Percentiles rank a stretch among this genome's conserved stretches.
phyloP scores from a whole-genome alignment of 2,329 filamentous ascomycete genomes.

The Penicillium thymicola region DNA sequence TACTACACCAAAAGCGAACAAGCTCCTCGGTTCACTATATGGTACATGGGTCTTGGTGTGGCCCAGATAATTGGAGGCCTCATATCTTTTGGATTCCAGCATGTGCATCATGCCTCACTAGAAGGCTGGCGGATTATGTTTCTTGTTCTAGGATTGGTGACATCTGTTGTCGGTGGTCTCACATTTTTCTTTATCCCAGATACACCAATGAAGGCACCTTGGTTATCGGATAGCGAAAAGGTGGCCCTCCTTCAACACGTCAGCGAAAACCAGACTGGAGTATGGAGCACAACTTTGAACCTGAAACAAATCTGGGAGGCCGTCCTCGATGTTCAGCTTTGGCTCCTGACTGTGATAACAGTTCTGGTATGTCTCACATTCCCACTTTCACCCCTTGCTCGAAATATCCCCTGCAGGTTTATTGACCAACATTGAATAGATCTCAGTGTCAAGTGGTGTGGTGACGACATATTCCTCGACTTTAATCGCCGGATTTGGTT shows the following conservation, averaged over 20 bases:
- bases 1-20: conserved; percentile 59
- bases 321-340: conserved; percentile 46
- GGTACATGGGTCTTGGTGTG: conserved; percentile 59
- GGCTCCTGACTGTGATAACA: conserved; percentile 38
- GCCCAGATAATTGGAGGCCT: conserved; percentile 46
- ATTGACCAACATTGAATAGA: conserved; percentile 27
- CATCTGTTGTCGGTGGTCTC: conserved; percentile 42
- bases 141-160: conserved; percentile 48
- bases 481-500: conserved; percentile 43
- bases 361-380: conserved; percentile 12
- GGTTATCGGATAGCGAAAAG: conserved; percentile 36
- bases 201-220: conserved; percentile 46
- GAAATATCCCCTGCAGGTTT: neutral
- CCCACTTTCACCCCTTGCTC: neutral
- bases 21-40: conserved; percentile 58
- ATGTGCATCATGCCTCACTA: conserved; percentile 40
- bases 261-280: conserved; percentile 50
- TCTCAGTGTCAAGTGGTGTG: conserved; percentile 44
- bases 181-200: conserved; percentile 50
- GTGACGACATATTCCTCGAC: conserved; percentile 47
- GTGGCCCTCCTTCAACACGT: conserved; percentile 43
- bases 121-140: conserved; percentile 53
- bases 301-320: conserved; percentile 47
- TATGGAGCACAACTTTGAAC: conserved; percentile 52
- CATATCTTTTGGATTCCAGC: conserved; percentile 55